A percentile compares a stretch with the other conserved stretches of the same genome.
These are phyloP conservation scores for Backusella psychrophila DNA, from an alignment of 192 early-diverging fungal species.

Conservation along the genomic window DNA sequence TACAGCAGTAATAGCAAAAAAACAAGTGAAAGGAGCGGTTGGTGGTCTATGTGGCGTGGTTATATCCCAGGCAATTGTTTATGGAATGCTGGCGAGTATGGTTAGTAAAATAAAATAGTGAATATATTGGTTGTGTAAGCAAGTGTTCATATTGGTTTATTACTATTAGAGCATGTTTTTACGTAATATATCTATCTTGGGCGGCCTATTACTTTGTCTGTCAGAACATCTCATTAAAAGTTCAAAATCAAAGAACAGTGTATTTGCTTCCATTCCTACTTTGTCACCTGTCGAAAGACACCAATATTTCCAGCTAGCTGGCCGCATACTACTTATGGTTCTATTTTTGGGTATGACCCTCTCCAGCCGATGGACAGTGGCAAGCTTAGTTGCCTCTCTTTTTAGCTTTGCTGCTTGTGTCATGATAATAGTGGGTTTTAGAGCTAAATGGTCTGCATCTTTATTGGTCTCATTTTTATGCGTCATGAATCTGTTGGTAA, in stretches of 20 bases:
- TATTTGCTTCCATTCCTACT: slow-evolving; percentile 86
- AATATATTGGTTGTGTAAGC: neutral
- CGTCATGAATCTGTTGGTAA: slow-evolving; percentile 87
- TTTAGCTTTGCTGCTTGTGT: slow-evolving; percentile 82
- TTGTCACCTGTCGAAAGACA: slow-evolving; percentile 81
- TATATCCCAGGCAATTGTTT: slow-evolving; percentile 85
- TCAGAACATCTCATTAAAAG: slow-evolving; percentile 63
- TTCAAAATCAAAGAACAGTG: slow-evolving; percentile 54
- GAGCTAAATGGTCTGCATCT: slow-evolving; percentile 94
- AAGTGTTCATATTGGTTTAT: neutral
- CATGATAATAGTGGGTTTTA: slow-evolving; percentile 96
- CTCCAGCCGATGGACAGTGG: slow-evolving; percentile 73
- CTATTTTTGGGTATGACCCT: slow-evolving; percentile 90
- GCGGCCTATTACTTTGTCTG: slow-evolving; percentile 91
- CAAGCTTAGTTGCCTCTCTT: slow-evolving; percentile 65
- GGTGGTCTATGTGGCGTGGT: slow-evolving; percentile 80
- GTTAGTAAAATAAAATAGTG: slow-evolving; percentile 17
- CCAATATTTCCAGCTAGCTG: slow-evolving; percentile 89
- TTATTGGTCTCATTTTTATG: slow-evolving; percentile 86
- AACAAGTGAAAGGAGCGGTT: slow-evolving; percentile 79
- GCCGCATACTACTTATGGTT: slow-evolving; percentile 87
- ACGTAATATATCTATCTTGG: slow-evolving; percentile 86
- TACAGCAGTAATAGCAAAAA: slow-evolving; percentile 73
- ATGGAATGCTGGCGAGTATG: slow-evolving; percentile 89
- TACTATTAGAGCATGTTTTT: slow-evolving; percentile 64